Evolutionary conservation across 176 grass and related monocot species (phyloP).

Genomic region (Phragmites australis): DNA sequence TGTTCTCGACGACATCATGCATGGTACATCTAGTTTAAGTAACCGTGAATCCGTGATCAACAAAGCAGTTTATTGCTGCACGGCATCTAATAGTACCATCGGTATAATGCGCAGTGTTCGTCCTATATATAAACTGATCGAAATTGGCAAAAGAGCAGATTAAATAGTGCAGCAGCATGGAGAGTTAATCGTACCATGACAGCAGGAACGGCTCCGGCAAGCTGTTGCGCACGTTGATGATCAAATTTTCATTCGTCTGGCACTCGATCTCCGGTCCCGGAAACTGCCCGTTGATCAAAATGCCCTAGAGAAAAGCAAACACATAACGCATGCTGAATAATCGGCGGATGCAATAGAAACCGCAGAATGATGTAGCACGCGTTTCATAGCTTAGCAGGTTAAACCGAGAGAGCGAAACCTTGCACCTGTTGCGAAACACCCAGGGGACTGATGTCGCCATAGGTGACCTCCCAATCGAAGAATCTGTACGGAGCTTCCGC

Average conservation of each 20-base stretch:
- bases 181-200: slow-evolving; percentile 55
- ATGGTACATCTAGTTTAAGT: background rate
- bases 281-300: slow-evolving; percentile 83
- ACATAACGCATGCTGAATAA: background rate
- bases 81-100: background rate
- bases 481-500: slow-evolving; percentile 56
- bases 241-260: slow-evolving; percentile 68
- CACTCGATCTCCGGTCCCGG: slow-evolving; percentile 75
- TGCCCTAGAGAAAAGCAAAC: slow-evolving; percentile 37
- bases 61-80: background rate
- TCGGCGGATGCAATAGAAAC: background rate
- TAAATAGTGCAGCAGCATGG: no score
- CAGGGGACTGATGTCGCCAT: slow-evolving; percentile 56
- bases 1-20: background rate
- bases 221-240: slow-evolving; percentile 68
- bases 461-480: slow-evolving; percentile 65
- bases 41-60: background rate
- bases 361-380: background rate
- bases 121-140: background rate
- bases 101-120: background rate
- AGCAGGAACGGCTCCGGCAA: slow-evolving; percentile 69
- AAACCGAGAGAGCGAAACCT: background rate
- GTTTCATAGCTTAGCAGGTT: background rate
- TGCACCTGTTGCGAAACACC: slow-evolving; percentile 60
- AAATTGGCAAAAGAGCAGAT: background rate